Conservation (phyloP, 2,329 filamentous ascomycete species). For the Parafenestella ontariensis region DNA sequence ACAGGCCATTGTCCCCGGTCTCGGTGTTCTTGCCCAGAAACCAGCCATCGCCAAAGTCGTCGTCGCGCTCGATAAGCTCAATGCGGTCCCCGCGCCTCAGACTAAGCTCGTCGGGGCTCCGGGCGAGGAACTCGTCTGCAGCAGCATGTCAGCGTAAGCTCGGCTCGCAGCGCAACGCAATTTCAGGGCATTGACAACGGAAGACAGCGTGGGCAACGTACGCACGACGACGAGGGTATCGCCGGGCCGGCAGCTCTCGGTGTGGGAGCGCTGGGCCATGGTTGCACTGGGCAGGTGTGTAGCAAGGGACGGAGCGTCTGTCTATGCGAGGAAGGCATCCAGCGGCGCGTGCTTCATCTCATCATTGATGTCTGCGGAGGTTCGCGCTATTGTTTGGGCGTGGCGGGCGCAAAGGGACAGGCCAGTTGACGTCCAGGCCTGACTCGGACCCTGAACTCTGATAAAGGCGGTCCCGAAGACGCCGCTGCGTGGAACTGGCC, state of each 20-base stretch:
- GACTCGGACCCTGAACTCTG: constrained; percentile 2
- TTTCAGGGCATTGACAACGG: neutral
- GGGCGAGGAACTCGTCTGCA: constrained; percentile 87
- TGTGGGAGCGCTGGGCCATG: constrained; percentile 47
- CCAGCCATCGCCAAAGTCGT: constrained; percentile 90
- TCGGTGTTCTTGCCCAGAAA: constrained; percentile 77
- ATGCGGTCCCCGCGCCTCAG: constrained; percentile 84
- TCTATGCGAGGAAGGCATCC: constrained; percentile 20
- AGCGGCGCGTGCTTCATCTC: constrained; percentile 21
- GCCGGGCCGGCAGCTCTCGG: constrained; percentile 64
- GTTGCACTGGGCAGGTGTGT: constrained; percentile 11
- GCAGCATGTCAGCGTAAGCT: constrained; percentile 10
- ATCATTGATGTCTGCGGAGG: constrained; percentile 13
- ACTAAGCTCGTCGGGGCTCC: constrained; percentile 91
- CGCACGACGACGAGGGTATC: constrained; percentile 75
- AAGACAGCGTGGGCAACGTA: constrained; percentile 55
- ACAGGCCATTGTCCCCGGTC: constrained; percentile 78
- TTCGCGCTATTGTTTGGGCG: constrained; percentile 15
- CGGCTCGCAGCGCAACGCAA: neutral
- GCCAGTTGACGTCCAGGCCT: too few relatives aligned
- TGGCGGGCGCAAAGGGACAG: constrained; percentile 14
- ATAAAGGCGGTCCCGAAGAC: constrained; percentile 6
- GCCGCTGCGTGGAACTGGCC: neutral
- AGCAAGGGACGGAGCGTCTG: constrained; percentile 8
- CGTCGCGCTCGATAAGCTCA: constrained; percentile 82